phyloP scores from a whole-genome alignment of 805 yeast species.

The Ogataea parapolymorpha region DNA sequence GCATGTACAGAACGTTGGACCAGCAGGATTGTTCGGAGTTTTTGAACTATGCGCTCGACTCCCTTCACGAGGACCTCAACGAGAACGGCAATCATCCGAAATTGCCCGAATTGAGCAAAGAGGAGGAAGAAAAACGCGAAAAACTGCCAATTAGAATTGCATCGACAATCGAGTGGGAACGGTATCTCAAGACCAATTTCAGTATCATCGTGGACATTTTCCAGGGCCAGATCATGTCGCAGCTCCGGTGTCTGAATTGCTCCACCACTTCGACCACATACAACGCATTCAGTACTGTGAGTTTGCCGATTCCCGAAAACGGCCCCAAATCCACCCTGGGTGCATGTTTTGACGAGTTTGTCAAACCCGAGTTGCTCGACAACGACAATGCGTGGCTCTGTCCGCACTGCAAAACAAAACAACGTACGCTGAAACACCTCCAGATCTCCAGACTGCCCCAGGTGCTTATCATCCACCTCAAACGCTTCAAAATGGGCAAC shows the following conservation, averaged over 20 bases:
- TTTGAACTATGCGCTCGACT: slow-evolving; percentile 68
- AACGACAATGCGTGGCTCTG: slow-evolving; percentile 85
- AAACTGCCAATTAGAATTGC: slow-evolving; percentile 72
- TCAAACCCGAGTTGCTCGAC: slow-evolving; percentile 67
- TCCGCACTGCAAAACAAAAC: slow-evolving; percentile 63
- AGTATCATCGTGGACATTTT: slow-evolving; percentile 77
- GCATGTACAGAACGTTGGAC: slow-evolving; percentile 59
- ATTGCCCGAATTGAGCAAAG: slow-evolving; percentile 57
- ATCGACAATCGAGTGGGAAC: slow-evolving; percentile 88
- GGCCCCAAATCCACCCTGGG: slow-evolving; percentile 36
- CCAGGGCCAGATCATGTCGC: slow-evolving; percentile 88
- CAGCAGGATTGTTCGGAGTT: slow-evolving; percentile 90
- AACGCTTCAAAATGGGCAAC: slow-evolving; percentile 64
- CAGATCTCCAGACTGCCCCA: slow-evolving; percentile 76
- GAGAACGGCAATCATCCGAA: slow-evolving; percentile 55
- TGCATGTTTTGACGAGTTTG: slow-evolving; percentile 75
- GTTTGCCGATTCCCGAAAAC: slow-evolving; percentile 71
- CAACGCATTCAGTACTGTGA: slow-evolving; percentile 74
- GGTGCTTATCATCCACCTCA: slow-evolving; percentile 77
- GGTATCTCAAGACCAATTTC: slow-evolving; percentile 73
- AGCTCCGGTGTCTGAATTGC: slow-evolving; percentile 70
- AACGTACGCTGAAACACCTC: slow-evolving; percentile 64
- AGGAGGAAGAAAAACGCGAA: slow-evolving; percentile 74
- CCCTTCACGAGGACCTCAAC: slow-evolving; percentile 81
- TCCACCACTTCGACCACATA: slow-evolving; percentile 78